phyloP scores from a whole-genome alignment of 805 yeast species.

The Zygotorulaspora chibaensis region DNA sequence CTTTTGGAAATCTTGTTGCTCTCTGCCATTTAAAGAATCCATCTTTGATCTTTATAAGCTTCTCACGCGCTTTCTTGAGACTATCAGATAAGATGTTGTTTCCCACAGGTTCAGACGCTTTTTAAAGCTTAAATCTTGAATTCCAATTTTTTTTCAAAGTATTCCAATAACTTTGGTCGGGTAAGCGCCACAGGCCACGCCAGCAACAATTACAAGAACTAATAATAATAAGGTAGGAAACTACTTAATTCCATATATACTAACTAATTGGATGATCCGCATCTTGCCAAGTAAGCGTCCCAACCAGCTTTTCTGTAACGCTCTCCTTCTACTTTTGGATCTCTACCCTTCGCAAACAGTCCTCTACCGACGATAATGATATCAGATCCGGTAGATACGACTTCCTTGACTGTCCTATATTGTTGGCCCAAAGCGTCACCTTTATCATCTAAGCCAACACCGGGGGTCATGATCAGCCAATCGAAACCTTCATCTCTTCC shows the following conservation, averaged over 20 bases:
- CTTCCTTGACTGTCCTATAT: constrained; percentile 87
- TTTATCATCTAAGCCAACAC: constrained; percentile 95
- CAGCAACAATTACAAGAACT: too few species aligned
- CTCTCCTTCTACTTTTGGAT: constrained; percentile 79
- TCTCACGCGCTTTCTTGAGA: neutral
- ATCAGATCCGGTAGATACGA: constrained; percentile 81
- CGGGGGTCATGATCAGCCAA: constrained; percentile 97
- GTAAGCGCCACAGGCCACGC: neutral
- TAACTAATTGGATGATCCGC: constrained; percentile 2
- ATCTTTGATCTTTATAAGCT: constrained; percentile 39
- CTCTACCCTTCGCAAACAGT: constrained; percentile 88
- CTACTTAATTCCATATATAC: neutral
- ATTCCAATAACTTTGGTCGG: neutral
- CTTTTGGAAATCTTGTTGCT: constrained; percentile 94
- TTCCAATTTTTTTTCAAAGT: neutral
- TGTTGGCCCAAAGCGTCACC: constrained; percentile 97
- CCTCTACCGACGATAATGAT: constrained; percentile 98
- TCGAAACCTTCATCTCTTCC: constrained; percentile 82
- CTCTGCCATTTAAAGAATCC: constrained; percentile 94
- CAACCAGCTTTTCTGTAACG: constrained; percentile 93
- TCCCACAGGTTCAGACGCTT: neutral
- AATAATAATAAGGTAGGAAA: neutral
- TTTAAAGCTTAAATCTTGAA: constrained; percentile 1
- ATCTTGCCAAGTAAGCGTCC: constrained; percentile 69
- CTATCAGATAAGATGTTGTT: neutral